A percentile compares a stretch with the other conserved stretches of the same genome.
Conservation (phyloP, 768 basidiomycete genomes). For the Auriscalpium orientale region DNA sequence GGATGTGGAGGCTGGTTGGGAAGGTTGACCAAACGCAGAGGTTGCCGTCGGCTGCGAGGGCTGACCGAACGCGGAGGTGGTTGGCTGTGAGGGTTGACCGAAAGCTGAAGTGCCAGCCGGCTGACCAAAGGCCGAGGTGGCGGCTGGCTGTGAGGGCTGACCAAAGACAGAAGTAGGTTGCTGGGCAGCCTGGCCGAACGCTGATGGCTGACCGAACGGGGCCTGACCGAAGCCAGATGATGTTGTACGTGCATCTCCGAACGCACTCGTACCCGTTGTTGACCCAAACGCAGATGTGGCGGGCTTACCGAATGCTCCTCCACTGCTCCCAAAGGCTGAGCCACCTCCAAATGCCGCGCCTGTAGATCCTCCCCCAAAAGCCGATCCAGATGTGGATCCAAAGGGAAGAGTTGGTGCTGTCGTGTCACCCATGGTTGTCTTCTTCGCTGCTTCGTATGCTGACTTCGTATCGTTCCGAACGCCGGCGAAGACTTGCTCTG, state of each 20-base stretch:
- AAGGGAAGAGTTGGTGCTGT: background rate
- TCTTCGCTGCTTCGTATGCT: slow-evolving; percentile 42
- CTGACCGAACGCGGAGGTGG: background rate
- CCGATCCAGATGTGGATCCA: background rate
- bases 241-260: too few species aligned
- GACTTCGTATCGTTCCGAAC: slow-evolving; percentile 28
- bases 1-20: too few species aligned
- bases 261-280: background rate
- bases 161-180: slow-evolving; percentile 29
- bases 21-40: background rate
- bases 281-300: slow-evolving; percentile 32
- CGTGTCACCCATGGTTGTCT: slow-evolving; percentile 28
- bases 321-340: slow-evolving; percentile 2
- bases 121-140: slow-evolving; percentile 30
- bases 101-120: background rate
- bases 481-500: slow-evolving; percentile 43
- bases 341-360: background rate
- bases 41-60: background rate
- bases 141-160: slow-evolving; percentile 8
- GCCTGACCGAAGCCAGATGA: slow-evolving; percentile 18
- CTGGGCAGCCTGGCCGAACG: slow-evolving; percentile 23
- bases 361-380: background rate
- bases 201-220: slow-evolving; percentile 25
- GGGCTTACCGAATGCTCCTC: slow-evolving; percentile 26
- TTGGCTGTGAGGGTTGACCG: background rate